phyloP scores from a whole-genome alignment of 805 yeast species.

The Candida lessepsii region DNA sequence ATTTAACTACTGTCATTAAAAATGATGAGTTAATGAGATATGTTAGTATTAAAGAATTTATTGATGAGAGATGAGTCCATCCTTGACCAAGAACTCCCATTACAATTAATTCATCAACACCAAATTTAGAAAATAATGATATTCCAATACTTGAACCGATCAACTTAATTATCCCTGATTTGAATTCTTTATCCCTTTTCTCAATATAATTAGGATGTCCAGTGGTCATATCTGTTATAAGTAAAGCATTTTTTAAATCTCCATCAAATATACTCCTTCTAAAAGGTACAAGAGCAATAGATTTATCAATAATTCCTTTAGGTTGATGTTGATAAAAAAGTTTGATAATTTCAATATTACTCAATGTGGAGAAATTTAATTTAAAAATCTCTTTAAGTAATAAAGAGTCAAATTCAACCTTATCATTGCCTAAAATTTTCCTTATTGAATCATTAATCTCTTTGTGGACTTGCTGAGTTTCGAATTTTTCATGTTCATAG shows the following conservation, averaged over 20 bases:
- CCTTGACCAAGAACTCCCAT: constrained; percentile 37
- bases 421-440: constrained; percentile 20
- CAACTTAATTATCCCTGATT: constrained; percentile 29
- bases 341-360: constrained; percentile 28
- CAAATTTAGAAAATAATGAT: constrained; percentile 40
- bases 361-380: constrained; percentile 31
- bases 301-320: constrained; percentile 28
- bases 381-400: constrained; percentile 30
- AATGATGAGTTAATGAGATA: constrained; percentile 41
- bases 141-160: constrained; percentile 31
- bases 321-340: constrained; percentile 28
- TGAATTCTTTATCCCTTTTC: constrained; percentile 29
- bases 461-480: constrained; percentile 20
- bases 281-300: constrained; percentile 60
- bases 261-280: constrained; percentile 57
- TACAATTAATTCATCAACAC: constrained; percentile 38
- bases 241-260: constrained; percentile 55
- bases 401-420: constrained; percentile 13
- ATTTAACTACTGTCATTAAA: constrained; percentile 38
- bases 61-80: constrained; percentile 39
- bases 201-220: constrained; percentile 53
- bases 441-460: constrained; percentile 21
- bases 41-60: constrained; percentile 48
- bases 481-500: constrained; percentile 23
- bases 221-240: constrained; percentile 58